Percentiles rank a stretch among this genome's conserved stretches.
phyloP scores from a whole-genome alignment of 805 yeast genomes.

The Cyberlindnera meyerae region DNA sequence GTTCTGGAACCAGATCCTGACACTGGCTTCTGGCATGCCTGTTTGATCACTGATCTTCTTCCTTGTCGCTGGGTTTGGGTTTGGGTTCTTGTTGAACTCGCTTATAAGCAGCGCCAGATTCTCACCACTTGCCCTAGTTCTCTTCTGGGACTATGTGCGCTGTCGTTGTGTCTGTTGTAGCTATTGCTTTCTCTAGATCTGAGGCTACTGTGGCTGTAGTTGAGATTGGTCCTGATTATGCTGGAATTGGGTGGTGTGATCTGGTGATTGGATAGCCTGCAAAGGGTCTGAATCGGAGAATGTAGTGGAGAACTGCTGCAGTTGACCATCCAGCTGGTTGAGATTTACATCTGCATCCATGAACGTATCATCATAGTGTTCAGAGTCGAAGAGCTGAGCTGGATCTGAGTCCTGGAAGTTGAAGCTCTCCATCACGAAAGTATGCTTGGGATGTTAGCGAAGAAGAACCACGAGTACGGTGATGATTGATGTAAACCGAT shows the following conservation, averaged over 20 bases:
- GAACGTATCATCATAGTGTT: conserved; percentile 13
- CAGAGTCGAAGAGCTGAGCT: conserved; percentile 14
- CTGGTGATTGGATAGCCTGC: conserved; percentile 7
- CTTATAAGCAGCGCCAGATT: conserved; percentile 61
- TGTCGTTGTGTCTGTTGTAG: conserved; percentile 7
- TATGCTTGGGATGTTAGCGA: too few relatives aligned
- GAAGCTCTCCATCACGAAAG: conserved; percentile 16
- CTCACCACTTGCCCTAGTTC: conserved; percentile 78
- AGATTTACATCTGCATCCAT: conserved; percentile 8
- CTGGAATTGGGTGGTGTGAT: background rate
- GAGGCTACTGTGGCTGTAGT: conserved; percentile 2
- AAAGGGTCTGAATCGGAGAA: too few relatives aligned
- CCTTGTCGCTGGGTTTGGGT: conserved; percentile 69
- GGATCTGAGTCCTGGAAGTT: conserved; percentile 12
- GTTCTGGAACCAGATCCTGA: conserved; percentile 91
- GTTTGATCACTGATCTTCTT: conserved; percentile 66
- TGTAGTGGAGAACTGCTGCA: conserved; percentile 3
- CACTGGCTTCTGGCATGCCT: conserved; percentile 82
- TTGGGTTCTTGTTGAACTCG: conserved; percentile 68
- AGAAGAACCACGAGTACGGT: too few relatives aligned
- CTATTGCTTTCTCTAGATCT: conserved; percentile 1
- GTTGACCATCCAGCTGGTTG: conserved; percentile 1
- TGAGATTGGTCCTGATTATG: background rate
- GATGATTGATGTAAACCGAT: too few relatives aligned
- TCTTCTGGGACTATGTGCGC: conserved; percentile 31